Conservation (phyloP, 2,329 filamentous ascomycete genomes). For the Tolypocladium endophyticum region DNA sequence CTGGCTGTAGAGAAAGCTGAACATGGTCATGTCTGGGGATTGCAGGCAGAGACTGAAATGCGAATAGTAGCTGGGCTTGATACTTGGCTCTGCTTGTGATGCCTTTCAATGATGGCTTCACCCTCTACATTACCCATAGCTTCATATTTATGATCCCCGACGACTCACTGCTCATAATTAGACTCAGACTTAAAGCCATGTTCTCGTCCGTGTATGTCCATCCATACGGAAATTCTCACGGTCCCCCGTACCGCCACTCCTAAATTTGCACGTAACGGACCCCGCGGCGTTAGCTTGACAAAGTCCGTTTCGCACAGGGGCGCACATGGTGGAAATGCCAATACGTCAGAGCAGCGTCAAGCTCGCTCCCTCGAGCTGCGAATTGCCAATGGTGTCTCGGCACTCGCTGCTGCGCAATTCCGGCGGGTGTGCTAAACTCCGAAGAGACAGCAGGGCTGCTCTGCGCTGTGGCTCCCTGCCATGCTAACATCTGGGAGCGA, state of each 20-base stretch:
- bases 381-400: neutral
- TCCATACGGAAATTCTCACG: neutral
- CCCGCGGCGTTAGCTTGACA: neutral
- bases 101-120: neutral
- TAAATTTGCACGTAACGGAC: neutral
- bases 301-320: neutral
- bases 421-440: neutral
- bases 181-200: neutral
- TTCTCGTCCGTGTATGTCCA: neutral
- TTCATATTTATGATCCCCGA: neutral
- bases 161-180: neutral
- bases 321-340: neutral
- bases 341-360: neutral
- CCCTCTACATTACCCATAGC: neutral
- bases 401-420: neutral
- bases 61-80: neutral
- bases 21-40: neutral
- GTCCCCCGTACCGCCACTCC: neutral
- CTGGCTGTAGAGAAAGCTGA: slow-evolving; percentile 2
- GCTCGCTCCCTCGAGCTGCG: neutral
- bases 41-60: neutral
- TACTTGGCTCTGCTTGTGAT: neutral
- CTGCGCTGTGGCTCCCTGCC: too few species aligned
- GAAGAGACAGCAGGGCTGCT: neutral
- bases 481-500: neutral